Conservation (phyloP, 495 filamentous ascomycete genomes). For the Pseudotulostoma volvatum region DNA sequence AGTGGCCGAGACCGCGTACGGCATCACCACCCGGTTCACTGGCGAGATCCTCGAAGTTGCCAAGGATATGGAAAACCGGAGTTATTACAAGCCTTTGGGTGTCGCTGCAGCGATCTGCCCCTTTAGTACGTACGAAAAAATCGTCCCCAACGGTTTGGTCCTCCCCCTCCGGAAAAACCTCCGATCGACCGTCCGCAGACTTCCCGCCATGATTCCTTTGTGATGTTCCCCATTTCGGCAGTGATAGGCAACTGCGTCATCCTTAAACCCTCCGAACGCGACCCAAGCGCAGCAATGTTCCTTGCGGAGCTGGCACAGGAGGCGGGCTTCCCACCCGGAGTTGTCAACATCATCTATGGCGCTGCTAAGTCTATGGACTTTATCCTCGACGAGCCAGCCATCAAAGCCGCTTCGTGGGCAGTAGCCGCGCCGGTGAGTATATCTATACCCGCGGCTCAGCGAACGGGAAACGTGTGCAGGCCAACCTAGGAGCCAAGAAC, state of each 20-base stretch:
- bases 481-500: slow-evolving; percentile 2
- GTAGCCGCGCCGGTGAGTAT: slow-evolving; percentile 78
- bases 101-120: slow-evolving; percentile 80
- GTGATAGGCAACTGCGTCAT: slow-evolving; percentile 73
- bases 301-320: slow-evolving; percentile 62
- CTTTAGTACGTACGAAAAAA: slow-evolving; percentile 41
- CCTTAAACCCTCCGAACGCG: slow-evolving; percentile 80
- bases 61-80: slow-evolving; percentile 83
- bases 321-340: slow-evolving; percentile 68
- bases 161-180: too few relatives aligned
- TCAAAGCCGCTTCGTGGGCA: slow-evolving; percentile 82
- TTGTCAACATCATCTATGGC: slow-evolving; percentile 76
- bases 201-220: slow-evolving; percentile 1
- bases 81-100: slow-evolving; percentile 65
- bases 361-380: slow-evolving; percentile 73
- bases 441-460: background rate
- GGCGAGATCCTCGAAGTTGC: slow-evolving; percentile 76
- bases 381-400: slow-evolving; percentile 69
- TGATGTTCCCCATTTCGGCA: slow-evolving; percentile 25
- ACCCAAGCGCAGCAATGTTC: slow-evolving; percentile 79
- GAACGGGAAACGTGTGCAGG: slow-evolving; percentile 25
- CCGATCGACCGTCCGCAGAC: too few relatives aligned
- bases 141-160: too few relatives aligned
- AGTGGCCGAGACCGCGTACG: slow-evolving; percentile 74
- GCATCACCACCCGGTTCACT: slow-evolving; percentile 65